Percentiles rank a stretch among this genome's conserved stretches.
phyloP scores from a whole-genome alignment of 257 asterid genomes.

The Gentiana dahurica region DNA sequence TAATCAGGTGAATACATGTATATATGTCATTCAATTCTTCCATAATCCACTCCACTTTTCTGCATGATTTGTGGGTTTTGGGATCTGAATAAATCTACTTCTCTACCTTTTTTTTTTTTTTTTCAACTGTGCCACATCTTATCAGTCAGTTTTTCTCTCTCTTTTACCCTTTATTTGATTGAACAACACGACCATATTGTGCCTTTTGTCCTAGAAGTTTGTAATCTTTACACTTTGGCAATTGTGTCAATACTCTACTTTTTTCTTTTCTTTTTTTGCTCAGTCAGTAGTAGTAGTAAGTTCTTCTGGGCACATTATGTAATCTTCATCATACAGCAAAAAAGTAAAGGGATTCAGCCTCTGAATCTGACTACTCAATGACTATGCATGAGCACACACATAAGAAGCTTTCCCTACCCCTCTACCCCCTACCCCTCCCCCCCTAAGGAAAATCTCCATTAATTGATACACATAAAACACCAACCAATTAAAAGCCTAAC shows the following conservation, averaged over 20 bases:
- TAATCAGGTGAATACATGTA: constrained; percentile 1
- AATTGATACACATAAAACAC: constrained; percentile 4
- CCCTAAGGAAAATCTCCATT: neutral
- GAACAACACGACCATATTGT: constrained; percentile 49
- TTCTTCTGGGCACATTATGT: constrained; percentile 13
- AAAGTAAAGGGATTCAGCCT: constrained; percentile 8
- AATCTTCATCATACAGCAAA: constrained; percentile 14
- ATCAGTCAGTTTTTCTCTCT: neutral
- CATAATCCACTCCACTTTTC: neutral
- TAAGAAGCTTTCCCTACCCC: no score
- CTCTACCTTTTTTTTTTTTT: constrained; percentile 14
- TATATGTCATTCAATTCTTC: neutral
- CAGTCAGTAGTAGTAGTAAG: neutral
- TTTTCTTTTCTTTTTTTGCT: constrained; percentile 3
- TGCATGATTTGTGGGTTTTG: constrained; percentile 35
- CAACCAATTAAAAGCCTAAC: neutral
- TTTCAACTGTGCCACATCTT: constrained; percentile 19
- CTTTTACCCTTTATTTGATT: constrained; percentile 39
- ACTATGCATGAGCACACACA: no score
- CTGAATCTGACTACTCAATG: constrained; percentile 16
- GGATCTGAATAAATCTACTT: constrained; percentile 63
- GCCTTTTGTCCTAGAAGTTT: constrained; percentile 78
- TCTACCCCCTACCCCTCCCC: neutral
- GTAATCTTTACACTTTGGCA: constrained; percentile 25
- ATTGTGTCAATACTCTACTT: constrained; percentile 18